Percentiles rank a stretch among this genome's conserved stretches.
Evolutionary conservation across 345 rosid species (phyloP).

Genomic region (Syzygium aromaticum): DNA sequence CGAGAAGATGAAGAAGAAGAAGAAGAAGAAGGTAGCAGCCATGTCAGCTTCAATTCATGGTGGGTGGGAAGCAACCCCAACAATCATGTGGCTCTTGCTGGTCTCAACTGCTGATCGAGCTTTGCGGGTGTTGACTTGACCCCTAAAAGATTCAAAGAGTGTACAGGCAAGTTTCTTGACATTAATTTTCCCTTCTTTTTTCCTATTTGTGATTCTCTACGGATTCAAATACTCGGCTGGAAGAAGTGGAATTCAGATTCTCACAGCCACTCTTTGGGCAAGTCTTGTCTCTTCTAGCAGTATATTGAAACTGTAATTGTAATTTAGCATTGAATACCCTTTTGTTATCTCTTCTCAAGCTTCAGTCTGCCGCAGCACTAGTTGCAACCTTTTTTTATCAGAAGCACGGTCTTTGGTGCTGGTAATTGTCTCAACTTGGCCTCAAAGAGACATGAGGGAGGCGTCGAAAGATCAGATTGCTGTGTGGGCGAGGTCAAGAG

Average conservation of each 20-base stretch:
- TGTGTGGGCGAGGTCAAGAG: conserved; percentile 15
- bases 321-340: neutral
- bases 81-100: conserved; percentile 17
- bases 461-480: conserved; percentile 10
- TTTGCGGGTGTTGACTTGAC: neutral
- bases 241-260: neutral
- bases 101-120: conserved; percentile 5
- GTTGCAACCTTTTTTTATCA: neutral
- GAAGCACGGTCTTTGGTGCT: neutral
- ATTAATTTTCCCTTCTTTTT: neutral
- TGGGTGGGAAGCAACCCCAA: conserved; percentile 36
- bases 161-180: neutral
- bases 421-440: conserved; percentile 1
- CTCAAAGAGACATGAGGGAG: conserved; percentile 35
- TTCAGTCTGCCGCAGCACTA: neutral
- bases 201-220: neutral
- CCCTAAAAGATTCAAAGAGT: neutral
- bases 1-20: conserved; percentile 3
- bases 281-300: neutral
- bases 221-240: neutral
- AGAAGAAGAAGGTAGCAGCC: conserved; percentile 9
- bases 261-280: neutral
- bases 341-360: neutral
- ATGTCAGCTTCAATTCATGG: conserved; percentile 39
- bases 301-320: neutral